Percentiles rank a stretch among this genome's conserved stretches.
Evolutionary conservation across 2,329 filamentous ascomycete species (phyloP).

Genomic region (Diaporthe citriasiana): DNA sequence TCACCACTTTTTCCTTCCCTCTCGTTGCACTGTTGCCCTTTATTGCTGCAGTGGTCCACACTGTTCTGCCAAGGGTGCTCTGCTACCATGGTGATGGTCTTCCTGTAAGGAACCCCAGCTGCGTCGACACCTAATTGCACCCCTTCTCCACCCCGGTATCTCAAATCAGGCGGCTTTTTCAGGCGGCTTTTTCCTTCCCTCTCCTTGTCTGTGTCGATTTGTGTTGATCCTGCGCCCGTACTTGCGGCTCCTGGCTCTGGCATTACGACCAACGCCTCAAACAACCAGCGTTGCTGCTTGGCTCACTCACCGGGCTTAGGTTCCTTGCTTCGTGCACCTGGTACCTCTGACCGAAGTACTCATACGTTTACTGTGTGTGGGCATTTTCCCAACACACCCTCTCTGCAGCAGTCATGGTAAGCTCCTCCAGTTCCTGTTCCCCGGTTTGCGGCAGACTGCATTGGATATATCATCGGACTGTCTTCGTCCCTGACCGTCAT

Average conservation of each 20-base stretch:
- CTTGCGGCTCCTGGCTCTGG: conserved; percentile 38
- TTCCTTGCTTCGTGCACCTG: conserved; percentile 35
- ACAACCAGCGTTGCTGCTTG: conserved; percentile 38
- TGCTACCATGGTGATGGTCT: conserved; percentile 30
- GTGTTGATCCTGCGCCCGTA: conserved; percentile 36
- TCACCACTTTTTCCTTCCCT: conserved; percentile 14
- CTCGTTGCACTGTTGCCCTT: conserved; percentile 34
- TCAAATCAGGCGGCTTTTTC: conserved; percentile 27
- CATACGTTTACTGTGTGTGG: conserved; percentile 50
- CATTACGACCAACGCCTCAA: conserved; percentile 34
- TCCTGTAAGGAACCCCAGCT: conserved; percentile 36
- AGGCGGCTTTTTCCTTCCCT: conserved; percentile 31
- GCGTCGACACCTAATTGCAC: conserved; percentile 30
- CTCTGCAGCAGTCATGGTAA: conserved; percentile 64
- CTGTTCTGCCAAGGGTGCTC: conserved; percentile 35
- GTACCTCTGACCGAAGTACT: conserved; percentile 43
- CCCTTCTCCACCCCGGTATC: conserved; percentile 34
- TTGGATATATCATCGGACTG: conserved; percentile 59
- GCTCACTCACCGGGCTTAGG: conserved; percentile 34
- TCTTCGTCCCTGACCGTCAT: conserved; percentile 42
- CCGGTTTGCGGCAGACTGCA: conserved; percentile 60
- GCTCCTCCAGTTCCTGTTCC: conserved; percentile 53
- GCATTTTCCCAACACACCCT: conserved; percentile 55
- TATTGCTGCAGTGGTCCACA: conserved; percentile 35
- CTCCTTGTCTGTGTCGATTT: conserved; percentile 43